phyloP scores from a whole-genome alignment of 2,329 filamentous ascomycete species.

The Bipolaris victoriae region DNA sequence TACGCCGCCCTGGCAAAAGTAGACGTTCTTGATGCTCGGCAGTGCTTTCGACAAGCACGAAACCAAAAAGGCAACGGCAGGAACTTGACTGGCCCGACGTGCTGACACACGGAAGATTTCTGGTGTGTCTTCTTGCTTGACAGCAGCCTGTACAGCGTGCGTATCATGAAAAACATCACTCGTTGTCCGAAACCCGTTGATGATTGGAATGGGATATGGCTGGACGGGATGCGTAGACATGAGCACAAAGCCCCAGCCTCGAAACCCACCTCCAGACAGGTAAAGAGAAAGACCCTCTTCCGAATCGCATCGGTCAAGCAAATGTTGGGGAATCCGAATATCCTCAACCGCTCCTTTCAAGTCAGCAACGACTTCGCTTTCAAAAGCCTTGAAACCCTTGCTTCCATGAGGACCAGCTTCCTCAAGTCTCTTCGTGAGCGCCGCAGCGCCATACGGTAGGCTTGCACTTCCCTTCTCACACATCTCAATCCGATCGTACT shows the following conservation, averaged over 20 bases:
- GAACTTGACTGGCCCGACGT: constrained; percentile 78
- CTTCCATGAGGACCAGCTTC: constrained; percentile 44
- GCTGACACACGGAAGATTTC: constrained; percentile 75
- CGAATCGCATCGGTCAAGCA: constrained; percentile 47
- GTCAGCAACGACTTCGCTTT: constrained; percentile 61
- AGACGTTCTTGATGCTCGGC: constrained; percentile 71
- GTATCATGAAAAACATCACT: constrained; percentile 67
- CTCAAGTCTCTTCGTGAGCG: constrained; percentile 62
- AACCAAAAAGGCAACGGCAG: constrained; percentile 82
- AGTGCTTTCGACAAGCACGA: constrained; percentile 73
- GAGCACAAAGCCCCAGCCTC: constrained; percentile 88
- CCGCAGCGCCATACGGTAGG: constrained; percentile 73
- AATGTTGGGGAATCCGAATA: constrained; percentile 62
- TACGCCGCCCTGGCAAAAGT: constrained; percentile 88
- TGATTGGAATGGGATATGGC: constrained; percentile 82
- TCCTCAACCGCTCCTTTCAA: constrained; percentile 66
- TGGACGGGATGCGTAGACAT: constrained; percentile 76
- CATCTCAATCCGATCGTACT: constrained; percentile 53
- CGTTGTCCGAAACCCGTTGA: constrained; percentile 76
- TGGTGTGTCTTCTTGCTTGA: constrained; percentile 46
- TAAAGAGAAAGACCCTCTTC: constrained; percentile 66
- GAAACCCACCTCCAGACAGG: constrained; percentile 86
- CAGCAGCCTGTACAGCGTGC: constrained; percentile 51
- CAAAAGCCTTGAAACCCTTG: constrained; percentile 55
- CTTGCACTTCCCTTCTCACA: constrained; percentile 62